Conservation (phyloP, 2,329 filamentous ascomycete genomes). For the Taxawa tesnikishii region DNA sequence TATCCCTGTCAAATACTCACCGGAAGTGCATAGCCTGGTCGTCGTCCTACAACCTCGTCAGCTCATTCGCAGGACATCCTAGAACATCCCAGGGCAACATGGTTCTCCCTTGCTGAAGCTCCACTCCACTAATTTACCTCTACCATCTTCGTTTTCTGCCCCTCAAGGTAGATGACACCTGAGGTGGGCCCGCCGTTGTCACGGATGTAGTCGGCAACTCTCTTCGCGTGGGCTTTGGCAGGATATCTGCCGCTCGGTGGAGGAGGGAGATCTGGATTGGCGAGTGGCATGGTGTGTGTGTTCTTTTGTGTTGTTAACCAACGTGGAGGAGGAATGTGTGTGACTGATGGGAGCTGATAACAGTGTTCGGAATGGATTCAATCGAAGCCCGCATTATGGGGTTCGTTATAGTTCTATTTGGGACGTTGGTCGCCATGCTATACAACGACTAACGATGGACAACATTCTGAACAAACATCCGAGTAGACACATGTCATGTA, state of each 20-base stretch:
- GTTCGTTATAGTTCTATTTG: too few species aligned
- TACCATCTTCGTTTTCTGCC: constrained; percentile 63
- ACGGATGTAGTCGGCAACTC: constrained; percentile 69
- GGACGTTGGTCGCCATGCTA: too few species aligned
- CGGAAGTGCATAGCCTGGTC: constrained; percentile 73
- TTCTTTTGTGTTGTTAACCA: neutral
- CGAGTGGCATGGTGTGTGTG: constrained; percentile 10
- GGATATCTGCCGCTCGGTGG: constrained; percentile 50
- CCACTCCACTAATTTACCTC: constrained; percentile 35
- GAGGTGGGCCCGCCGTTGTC: constrained; percentile 47
- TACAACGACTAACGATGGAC: too few species aligned
- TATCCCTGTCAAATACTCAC: too few species aligned
- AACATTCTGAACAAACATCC: too few species aligned
- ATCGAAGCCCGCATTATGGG: too few species aligned
- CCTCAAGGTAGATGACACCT: constrained; percentile 81
- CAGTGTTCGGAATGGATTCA: too few species aligned
- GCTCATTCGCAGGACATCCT: neutral
- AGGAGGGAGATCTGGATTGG: constrained; percentile 20
- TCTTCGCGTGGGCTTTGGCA: constrained; percentile 73
- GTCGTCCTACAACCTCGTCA: constrained; percentile 47
- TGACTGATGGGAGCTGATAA: neutral
- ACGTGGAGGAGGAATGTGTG: neutral
- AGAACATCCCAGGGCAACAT: neutral
- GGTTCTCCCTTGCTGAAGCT: neutral
- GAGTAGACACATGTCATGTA: too few species aligned